Conservation (phyloP, 352 stramenopile species). For the Globisporangium barbulae region DNA sequence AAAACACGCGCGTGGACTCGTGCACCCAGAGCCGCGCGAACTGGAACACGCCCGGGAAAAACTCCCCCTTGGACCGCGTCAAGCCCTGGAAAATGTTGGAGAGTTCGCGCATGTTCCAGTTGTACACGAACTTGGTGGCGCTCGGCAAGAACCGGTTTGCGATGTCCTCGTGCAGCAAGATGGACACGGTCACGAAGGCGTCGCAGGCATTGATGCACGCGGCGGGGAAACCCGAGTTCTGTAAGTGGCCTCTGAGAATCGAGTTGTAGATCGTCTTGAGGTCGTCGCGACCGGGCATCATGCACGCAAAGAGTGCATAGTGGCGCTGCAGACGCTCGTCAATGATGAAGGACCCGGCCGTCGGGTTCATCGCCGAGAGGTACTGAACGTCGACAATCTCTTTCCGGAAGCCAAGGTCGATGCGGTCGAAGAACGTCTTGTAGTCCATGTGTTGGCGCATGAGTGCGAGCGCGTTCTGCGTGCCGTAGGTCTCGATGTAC, state of each 20-base stretch:
- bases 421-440: constrained; percentile 93
- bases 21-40: constrained; percentile 95
- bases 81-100: constrained; percentile 96
- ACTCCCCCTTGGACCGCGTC: constrained; percentile 90
- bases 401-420: constrained; percentile 96
- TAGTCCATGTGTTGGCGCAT: constrained; percentile 97
- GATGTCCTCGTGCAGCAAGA: constrained; percentile 92
- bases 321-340: constrained; percentile 95
- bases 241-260: constrained; percentile 93
- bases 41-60: constrained; percentile 84
- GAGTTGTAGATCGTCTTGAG: constrained; percentile 95
- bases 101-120: constrained; percentile 98
- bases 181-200: constrained; percentile 90
- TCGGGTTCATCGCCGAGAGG: constrained; percentile 96
- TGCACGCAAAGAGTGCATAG: constrained; percentile 94
- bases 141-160: constrained; percentile 93
- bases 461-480: constrained; percentile 94
- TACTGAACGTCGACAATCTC: constrained; percentile 97
- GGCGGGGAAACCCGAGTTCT: constrained; percentile 71
- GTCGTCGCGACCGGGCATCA: constrained; percentile 94
- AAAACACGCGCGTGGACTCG: constrained; percentile 96
- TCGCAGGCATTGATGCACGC: constrained; percentile 66
- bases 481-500: constrained; percentile 97
- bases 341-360: constrained; percentile 96
- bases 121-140: constrained; percentile 98